Evolutionary conservation across 2,329 filamentous ascomycete genomes (phyloP), one percentile per base, ranked within the genome.

Genomic region (Saccharata proteae): DNA sequence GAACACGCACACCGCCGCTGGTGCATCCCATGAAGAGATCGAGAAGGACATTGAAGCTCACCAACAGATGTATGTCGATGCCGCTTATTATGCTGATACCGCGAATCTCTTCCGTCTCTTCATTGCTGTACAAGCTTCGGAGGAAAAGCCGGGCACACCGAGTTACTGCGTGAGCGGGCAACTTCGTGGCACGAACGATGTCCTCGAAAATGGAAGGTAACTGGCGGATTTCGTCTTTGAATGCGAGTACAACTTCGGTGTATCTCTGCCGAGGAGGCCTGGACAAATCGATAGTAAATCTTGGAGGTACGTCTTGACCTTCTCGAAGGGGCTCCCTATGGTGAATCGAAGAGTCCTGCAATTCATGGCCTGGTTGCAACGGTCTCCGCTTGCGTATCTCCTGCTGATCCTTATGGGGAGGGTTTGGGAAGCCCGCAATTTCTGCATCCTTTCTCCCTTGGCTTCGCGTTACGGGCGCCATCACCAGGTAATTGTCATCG

Each of bases 1-100:
- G 37, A 6, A 56, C 46, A 19, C 47, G 38, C 5, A 56, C 54
- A 11, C 60, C 69, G 14, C 70, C 69, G 38, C 70, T 76, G 1
- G 74, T 78, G 45, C 76, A 80, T 3, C 74, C 75, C 52, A 80
- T 65, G 20, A 80, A 55, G 4, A 70, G 52, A 42, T 80, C 76
- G 2, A 80, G 57, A 2, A 78, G 51, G 2, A 71, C 69, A 41
- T 80, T 80, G 41, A 77, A 64, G 3, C 65, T 65, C 3, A 80
- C 64, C 0, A 80, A 56, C 1, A 78, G 50, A 40, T 74, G 71
- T 47, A 78, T 56, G 1, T 67, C 58, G 3, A 79, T 55, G 0
- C 60, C 64, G 0, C 62, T 62, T 3, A 51, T 58, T 16, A 54
- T 47, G 16, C 64, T 60, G 20, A 80, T 73, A 0, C 74, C 74